Evolutionary conservation across 73 alveolate species (phyloP).

Genomic region (Durusdinium trenchii): DNA sequence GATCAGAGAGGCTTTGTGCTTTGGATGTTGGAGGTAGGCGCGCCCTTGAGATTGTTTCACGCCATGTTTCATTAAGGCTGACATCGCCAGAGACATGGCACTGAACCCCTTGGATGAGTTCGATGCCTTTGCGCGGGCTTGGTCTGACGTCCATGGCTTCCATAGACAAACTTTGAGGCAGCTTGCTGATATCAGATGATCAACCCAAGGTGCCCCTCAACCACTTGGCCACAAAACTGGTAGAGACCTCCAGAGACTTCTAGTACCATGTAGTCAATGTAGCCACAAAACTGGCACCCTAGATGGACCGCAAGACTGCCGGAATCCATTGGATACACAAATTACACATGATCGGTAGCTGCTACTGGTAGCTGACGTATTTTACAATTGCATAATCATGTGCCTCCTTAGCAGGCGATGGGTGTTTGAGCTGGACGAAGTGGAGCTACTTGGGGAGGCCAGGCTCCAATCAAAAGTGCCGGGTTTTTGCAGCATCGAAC

Average conservation of each 20-base stretch:
- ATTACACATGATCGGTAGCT: background rate
- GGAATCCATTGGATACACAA: background rate
- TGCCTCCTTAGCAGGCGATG: background rate
- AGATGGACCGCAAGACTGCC: background rate
- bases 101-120: background rate
- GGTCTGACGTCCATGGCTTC: conserved; percentile 7
- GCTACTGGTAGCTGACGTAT: background rate
- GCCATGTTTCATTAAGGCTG: background rate
- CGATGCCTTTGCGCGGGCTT: background rate
- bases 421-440: background rate
- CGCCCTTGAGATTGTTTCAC: background rate
- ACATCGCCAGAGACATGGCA: background rate
- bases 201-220: background rate
- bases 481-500: background rate
- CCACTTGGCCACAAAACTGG: too few relatives aligned
- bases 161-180: background rate
- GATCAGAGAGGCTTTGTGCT: too few relatives aligned
- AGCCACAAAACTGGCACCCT: background rate
- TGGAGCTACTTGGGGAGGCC: background rate
- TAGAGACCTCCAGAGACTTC: background rate
- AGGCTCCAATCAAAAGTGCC: background rate
- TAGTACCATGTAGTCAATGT: background rate
- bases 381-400: background rate
- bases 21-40: too few relatives aligned
- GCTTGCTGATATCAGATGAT: too few relatives aligned